A percentile compares a stretch with the other conserved stretches of the same genome.
Conservation (phyloP, 164 flowering plant species). For the Paratinospora sagittata region DNA sequence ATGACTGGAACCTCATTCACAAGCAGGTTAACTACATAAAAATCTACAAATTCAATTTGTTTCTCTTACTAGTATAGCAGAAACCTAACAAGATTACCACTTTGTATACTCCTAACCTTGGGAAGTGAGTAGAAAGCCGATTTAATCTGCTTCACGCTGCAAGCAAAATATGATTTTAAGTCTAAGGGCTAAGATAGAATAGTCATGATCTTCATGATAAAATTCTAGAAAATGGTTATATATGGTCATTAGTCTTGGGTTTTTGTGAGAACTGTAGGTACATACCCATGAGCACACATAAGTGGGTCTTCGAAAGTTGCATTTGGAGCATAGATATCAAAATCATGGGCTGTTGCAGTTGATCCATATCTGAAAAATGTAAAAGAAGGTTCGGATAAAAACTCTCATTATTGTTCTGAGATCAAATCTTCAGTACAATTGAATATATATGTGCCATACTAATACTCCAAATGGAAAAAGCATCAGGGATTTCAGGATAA, state of each 20-base stretch:
- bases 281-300: slow-evolving; percentile 73
- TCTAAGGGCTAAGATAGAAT: not conserved
- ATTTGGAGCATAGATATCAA: slow-evolving; percentile 73
- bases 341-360: slow-evolving; percentile 52
- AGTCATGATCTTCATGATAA: not conserved
- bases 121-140: slow-evolving; percentile 77
- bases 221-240: not conserved
- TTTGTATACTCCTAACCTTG: slow-evolving; percentile 35
- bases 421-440: not conserved
- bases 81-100: not conserved
- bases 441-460: not conserved
- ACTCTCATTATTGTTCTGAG: not conserved
- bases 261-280: not conserved
- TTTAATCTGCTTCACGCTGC: slow-evolving; percentile 79
- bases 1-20: slow-evolving; percentile 2
- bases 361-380: slow-evolving; percentile 53
- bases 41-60: not conserved
- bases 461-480: not conserved
- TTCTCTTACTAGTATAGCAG: not conserved
- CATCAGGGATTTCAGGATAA: not conserved
- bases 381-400: slow-evolving; percentile 1
- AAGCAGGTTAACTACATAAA: not conserved
- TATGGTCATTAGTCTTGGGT: not conserved
- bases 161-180: slow-evolving; percentile 13
- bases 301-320: slow-evolving; percentile 89